These are phyloP conservation scores for Gilbertella persicaria DNA, from an alignment of 371 early-diverging fungal genomes.

Conservation along the genomic window DNA sequence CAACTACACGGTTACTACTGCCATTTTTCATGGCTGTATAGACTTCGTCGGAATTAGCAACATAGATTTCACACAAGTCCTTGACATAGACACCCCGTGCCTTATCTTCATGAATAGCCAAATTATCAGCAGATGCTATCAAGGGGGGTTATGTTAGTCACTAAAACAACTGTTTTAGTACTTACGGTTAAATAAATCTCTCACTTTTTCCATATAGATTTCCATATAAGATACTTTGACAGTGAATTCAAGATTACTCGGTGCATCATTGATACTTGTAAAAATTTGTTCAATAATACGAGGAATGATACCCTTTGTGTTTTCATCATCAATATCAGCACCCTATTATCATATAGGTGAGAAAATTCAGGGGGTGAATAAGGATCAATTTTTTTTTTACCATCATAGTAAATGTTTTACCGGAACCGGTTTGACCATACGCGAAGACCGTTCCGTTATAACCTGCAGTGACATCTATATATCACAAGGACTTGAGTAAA, in stretches of 20 bases:
- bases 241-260: slow-evolving; percentile 87
- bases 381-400: slow-evolving; percentile 22
- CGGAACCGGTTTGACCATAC: slow-evolving; percentile 98
- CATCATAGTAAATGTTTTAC: slow-evolving; percentile 99
- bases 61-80: slow-evolving; percentile 92
- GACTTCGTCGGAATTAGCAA: slow-evolving; percentile 91
- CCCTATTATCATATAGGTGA: slow-evolving; percentile 86
- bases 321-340: slow-evolving; percentile 87
- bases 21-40: slow-evolving; percentile 94
- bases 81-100: slow-evolving; percentile 94
- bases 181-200: slow-evolving; percentile 93
- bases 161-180: slow-evolving; percentile 8
- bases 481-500: background rate
- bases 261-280: slow-evolving; percentile 80
- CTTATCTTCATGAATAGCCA: slow-evolving; percentile 96
- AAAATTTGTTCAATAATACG: slow-evolving; percentile 94
- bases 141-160: background rate
- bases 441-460: slow-evolving; percentile 99
- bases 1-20: slow-evolving; percentile 86
- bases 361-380: slow-evolving; percentile 41
- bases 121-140: slow-evolving; percentile 80
- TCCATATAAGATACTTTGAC: slow-evolving; percentile 98
- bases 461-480: slow-evolving; percentile 72
- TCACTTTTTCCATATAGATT: slow-evolving; percentile 99
- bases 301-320: slow-evolving; percentile 91